Evolutionary conservation across 2,329 filamentous ascomycete species (phyloP).

Genomic region (Talaromyces islandicus): DNA sequence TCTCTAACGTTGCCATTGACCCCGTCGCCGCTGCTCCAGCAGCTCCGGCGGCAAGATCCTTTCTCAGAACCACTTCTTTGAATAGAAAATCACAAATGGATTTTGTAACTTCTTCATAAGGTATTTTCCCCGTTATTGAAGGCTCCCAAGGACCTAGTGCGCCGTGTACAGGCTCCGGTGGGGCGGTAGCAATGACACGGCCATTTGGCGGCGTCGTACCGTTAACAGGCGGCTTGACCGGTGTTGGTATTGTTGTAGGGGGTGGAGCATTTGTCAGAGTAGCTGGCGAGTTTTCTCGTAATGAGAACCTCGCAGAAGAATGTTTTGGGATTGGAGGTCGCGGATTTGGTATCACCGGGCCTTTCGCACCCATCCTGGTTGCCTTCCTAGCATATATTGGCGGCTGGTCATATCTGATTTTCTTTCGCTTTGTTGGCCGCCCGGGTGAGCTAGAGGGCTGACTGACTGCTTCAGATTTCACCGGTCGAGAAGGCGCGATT

Average conservation of each 20-base stretch:
- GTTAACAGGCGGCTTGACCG: slow-evolving; percentile 16
- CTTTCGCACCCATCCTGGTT: slow-evolving; percentile 34
- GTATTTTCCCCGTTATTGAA: slow-evolving; percentile 63
- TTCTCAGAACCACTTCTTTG: slow-evolving; percentile 60
- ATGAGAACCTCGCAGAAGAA: slow-evolving; percentile 15
- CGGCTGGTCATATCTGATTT: slow-evolving; percentile 46
- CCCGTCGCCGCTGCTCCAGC: slow-evolving; percentile 53
- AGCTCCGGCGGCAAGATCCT: slow-evolving; percentile 53
- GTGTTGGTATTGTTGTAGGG: slow-evolving; percentile 13
- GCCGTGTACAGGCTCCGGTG: slow-evolving; percentile 19
- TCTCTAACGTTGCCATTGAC: slow-evolving; percentile 71
- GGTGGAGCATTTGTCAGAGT: slow-evolving; percentile 5
- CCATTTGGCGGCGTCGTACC: slow-evolving; percentile 24
- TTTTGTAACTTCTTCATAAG: slow-evolving; percentile 69
- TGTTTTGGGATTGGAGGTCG: slow-evolving; percentile 28
- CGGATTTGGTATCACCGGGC: slow-evolving; percentile 35
- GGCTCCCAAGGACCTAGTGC: slow-evolving; percentile 43
- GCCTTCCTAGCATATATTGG: slow-evolving; percentile 47
- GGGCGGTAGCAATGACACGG: slow-evolving; percentile 14
- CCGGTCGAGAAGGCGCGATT: slow-evolving; percentile 12
- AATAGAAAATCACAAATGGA: slow-evolving; percentile 77
- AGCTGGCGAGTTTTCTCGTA: slow-evolving; percentile 14
- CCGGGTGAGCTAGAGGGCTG: background rate
- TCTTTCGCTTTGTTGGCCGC: slow-evolving; percentile 42
- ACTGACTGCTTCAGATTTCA: slow-evolving; percentile 17